A percentile compares a stretch with the other conserved stretches of the same genome.
phyloP scores from a whole-genome alignment of 768 basidiomycete species.

The Cystofilobasidium bisporidii region DNA sequence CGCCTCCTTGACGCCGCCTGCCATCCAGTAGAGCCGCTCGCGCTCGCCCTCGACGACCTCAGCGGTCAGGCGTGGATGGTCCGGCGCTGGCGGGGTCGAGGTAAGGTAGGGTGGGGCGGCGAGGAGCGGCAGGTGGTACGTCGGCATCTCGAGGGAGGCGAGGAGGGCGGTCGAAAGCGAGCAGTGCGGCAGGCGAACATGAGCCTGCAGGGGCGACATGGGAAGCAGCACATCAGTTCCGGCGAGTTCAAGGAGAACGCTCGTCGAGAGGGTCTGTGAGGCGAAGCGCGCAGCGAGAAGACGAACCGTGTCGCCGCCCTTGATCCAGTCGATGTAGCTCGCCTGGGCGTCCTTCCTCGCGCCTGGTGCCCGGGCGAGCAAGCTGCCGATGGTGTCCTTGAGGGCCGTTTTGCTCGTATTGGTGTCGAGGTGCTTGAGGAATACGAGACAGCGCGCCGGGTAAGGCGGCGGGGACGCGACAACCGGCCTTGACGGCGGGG shows the following conservation, averaged over 20 bases:
- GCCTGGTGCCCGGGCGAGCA: background rate
- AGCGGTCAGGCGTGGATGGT: background rate
- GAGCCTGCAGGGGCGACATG: background rate
- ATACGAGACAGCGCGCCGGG: background rate
- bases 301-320: background rate
- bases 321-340: slow-evolving; percentile 6
- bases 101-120: background rate
- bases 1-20: background rate
- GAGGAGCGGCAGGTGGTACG: background rate
- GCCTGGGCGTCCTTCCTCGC: background rate
- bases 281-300: background rate
- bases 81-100: background rate
- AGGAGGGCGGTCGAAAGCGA: background rate
- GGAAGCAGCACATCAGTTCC: too few species aligned
- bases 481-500: background rate
- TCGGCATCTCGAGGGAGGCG: background rate
- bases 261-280: background rate
- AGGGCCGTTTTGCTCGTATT: background rate
- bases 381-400: background rate
- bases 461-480: background rate
- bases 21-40: slow-evolving; percentile 3
- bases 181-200: background rate
- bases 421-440: background rate
- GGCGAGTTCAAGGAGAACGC: background rate
- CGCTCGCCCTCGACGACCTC: background rate